Evolutionary conservation across 2,329 filamentous ascomycete genomes (phyloP), one percentile per base, ranked within the genome.

Genomic region (Paracamarosporium sp.): DNA sequence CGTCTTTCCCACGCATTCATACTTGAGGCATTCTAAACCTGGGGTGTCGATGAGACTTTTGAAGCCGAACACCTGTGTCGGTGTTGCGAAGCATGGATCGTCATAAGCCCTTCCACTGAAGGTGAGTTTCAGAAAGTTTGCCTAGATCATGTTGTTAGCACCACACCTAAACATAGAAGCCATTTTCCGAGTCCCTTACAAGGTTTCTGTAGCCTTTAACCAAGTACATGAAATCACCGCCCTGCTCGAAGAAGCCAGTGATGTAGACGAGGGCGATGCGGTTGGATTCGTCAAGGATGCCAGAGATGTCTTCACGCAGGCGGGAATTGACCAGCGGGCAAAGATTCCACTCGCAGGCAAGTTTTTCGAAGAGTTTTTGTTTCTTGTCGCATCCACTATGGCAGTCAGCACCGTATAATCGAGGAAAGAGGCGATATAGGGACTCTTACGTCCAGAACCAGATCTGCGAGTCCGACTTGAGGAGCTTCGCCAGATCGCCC

Each of bases 391-490:
- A 13, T 15, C 59, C 59, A 20, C 55, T 61, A 15, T 12, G 12
- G 35, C 27, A 36, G 41, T 50, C 22, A 52, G 41, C 57, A 30
- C 54, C 55, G 31, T 56, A 56, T 41, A 50, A 61, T 59, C 36
- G 40, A 7, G 50, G 31, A 7, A 48, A 56, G 82, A 83, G 0
- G 81, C 13, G 25, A 17, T 44, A 24, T n/a, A 44, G n/a, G 20
- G 15, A 4, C 6, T 27, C 40, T 44, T 44, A 51, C 31, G n/a
- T 45, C 38, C 35, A 46, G 36, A 38, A 41, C 11, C 22, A 43
- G 20, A 40, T 46, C 6, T 41, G 11, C 17, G 25, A 35, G 2
- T 30, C 15, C 13, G 7, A 2, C 24, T 20, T 22, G n/a, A 30
- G 51, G 50, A 45, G n/a, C 30, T 5, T 17, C 3, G 30, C 5